Base-by-base conservation (phyloP, 1,139 yeast genomes). In the Meyerozyma carpophila region DNA sequence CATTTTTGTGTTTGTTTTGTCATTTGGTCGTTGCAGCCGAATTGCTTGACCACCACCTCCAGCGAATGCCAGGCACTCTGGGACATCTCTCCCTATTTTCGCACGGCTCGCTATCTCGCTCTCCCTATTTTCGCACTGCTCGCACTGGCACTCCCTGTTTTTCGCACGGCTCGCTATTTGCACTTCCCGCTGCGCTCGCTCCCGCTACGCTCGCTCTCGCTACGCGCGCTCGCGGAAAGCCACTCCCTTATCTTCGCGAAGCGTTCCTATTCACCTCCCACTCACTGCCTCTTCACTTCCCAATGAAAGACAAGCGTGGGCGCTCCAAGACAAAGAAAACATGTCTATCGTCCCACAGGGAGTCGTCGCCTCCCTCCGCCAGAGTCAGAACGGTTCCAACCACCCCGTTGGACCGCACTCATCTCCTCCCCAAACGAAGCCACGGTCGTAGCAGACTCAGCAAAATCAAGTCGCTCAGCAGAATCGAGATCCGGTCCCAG, bases 301-400 rank as follows among this genome's bases (percentile, higher is more conserved):
- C n/a, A 3, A 34, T 34, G 37, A 34, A 34, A 14, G 37, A 34
- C 16, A 34, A 34, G 37, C 37, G 37, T 18, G 37, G 37, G 18
- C 25, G 37, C 14, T 34, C 37, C 26, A 34, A 34, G 14, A 34
- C 37, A 9, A 34, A 34, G 26, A 34, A 34, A 21, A 34, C 37
- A 21, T 34, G 37, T 21, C 26, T 34, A 11, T 34, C 37, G 25
- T 34, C 37, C 26, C n/a, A 34, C 37, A 9, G 37, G 26, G 26
- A 34, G 34, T 14, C 37, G 16, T 34, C 37, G 2, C 26, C 26
- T 3, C 37, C 37, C 13, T 3, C 37, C n/a, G n/a, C 37, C 13
- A 16, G 37, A 11, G 26, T 34, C 26, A 16, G 37, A 34, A 34
- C 37, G 26, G 37, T 34, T 20, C 37, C 37, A 5, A 20, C 37